Evolutionary conservation across 2,329 filamentous ascomycete genomes (phyloP), one percentile per base, ranked within the genome.

Genomic region (Helotiales sp.): DNA sequence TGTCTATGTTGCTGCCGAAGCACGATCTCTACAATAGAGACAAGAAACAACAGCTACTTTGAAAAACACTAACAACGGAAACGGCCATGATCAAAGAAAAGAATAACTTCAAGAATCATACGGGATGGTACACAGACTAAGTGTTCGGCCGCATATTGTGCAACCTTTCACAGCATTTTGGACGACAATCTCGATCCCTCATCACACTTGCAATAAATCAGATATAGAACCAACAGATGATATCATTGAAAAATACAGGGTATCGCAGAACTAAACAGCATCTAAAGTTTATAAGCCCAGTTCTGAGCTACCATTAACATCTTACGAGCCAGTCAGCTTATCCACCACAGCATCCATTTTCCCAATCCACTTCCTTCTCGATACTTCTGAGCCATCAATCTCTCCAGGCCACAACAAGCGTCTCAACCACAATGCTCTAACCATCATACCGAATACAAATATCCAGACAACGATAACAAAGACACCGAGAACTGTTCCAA

Each of bases 391-490:
- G 1, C 60, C 63, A 58, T 66, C 54, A 8, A 60, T 56, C 24
- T 60, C 46, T 5, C 85, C 81, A 5, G 90, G 89, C 89, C 88
- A 93, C 1, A 93, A 72, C n/a, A 95, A 81, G 68, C 91, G 82
- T 62, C 78, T 84, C 25, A 79, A 75, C 55, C 81, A 72, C 10
- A 93, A 78, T n/a, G 88, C 87, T 25, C 82, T 76, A 33, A 91
- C 67, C 88, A 93, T 93, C 74, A 84, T 84, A 3, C 69, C 74
- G 55, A 90, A 86, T 6, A 95, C 86, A 47, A 85, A 77, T 1
- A 85, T 66, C 85, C 90, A 95, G 33, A 86, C 81, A 10, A 86
- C 48, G 9, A 93, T 75, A 12, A 95, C 73, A 7, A 83, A 72
- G n/a, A 80, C 77, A 0, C 88, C 83, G 77, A 92, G 82, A 13